Evolutionary conservation across 2,329 filamentous ascomycete genomes (phyloP), one percentile per base, ranked within the genome.

Genomic region (Aspergillus versicolor): DNA sequence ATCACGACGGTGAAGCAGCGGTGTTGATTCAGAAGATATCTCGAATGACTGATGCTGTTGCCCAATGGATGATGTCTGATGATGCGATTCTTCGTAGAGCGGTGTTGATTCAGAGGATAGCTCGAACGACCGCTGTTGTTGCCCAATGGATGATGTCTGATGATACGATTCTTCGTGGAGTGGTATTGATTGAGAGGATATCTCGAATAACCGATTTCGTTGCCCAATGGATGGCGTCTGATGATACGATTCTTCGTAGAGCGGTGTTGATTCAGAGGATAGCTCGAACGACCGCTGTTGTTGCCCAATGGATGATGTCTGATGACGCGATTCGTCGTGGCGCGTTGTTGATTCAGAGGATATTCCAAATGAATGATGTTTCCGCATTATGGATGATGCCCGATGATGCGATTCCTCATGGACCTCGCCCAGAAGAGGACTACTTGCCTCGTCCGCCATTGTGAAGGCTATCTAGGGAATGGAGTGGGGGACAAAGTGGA

Each of bases 141-240:
- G 27, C 4, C 9, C 9, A 11, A 11, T 30, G 8, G 27, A 30
- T 9, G 27, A 9, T 11, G 27, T 30, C 27, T 30, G 27, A 30
- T 11, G 9, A 9, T 30, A 3, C 37, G 67, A 61, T 30, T 65
- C 61, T 24, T 56, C 61, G 27, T 60, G 59, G 37, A 58, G 71
- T 19, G 77, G 77, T 27, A 76, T 76, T 11, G 75, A 76, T 65
- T 78, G 75, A 17, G 75, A 76, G 9, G 73, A 70, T 12, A 73
- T 56, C 51, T 71, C 66, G 47, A 71, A 76, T 17, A 71, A 63
- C 52, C 52, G 62, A 24, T 51, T 58, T 46, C 4, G 27, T 9
- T 30, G 27, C 9, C 9, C 9, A 11, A 11, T 30, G 8, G 27
- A 30, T 9, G 27, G 1, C 3, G 27, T 30, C 27, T 30, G 27